Evolutionary conservation across 768 basidiomycete genomes (phyloP), one percentile per base, ranked within the genome.

Genomic region (Auricularia sp.): DNA sequence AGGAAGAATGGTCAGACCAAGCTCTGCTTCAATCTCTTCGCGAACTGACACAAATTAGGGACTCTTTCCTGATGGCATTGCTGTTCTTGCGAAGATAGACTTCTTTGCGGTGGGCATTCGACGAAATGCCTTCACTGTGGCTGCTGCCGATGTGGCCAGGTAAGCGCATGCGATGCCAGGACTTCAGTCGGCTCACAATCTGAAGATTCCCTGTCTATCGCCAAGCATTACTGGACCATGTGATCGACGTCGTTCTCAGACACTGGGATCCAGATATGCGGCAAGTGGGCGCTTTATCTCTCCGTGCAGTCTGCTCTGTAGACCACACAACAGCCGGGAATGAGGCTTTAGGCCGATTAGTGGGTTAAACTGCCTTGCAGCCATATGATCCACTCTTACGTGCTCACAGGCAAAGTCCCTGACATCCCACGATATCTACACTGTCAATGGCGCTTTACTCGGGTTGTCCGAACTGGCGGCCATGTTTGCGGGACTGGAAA

Each of bases 201-300:
- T 59, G 54, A 63, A 98, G 96, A 69, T 88, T 94, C 73, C 67
- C 71, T 35, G 90, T 89, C 70, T 98, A 98, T 73, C 83, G 88
- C 36, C 65, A 76, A 1, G 80, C 76, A 66, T 77, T 98, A 63
- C 74, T 93, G 59, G 79, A 87, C 62, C 91, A 96, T 72, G 72
- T 97, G 51, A 72, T 91, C 44, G 77, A 83, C 66, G 85, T 88
- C 54, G 87, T 88, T 0, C 70, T 96, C 63, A 80, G 90, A 62
- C 96, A 98, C 74, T 98, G 95, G 95, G 95, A 98, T 71, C 73
- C 81, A 3, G 74, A 81, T 33, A 88, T 98, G 84, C 81, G 95
- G 64, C 80, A 83, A 63, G 76, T 93, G 11, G 91, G 87, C 29
- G 85, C 93, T 7, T 81, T 87, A 69, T 88, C 94, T 11, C 76